phyloP scores from a whole-genome alignment of 805 yeast species.

The Metschnikowia henanensis region DNA sequence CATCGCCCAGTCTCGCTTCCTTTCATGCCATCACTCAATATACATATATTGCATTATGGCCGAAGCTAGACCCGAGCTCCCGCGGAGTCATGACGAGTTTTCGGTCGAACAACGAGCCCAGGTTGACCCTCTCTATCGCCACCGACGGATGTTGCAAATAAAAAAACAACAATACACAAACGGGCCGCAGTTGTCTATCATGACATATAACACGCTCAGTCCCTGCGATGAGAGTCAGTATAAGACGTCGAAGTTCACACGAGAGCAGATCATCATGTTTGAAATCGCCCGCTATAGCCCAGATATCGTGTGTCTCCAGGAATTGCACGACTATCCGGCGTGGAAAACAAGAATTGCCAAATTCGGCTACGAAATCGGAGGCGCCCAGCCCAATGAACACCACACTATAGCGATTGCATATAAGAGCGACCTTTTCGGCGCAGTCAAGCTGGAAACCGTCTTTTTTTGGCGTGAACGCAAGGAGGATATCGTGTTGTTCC shows the following conservation, averaged over 20 bases:
- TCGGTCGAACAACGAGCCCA: no score
- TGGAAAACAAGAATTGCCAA: constrained; percentile 1
- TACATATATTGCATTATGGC: no score
- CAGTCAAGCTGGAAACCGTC: neutral
- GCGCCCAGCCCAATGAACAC: neutral
- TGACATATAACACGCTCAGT: constrained; percentile 5
- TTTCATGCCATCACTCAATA: no score
- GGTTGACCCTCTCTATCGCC: neutral
- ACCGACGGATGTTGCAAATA: constrained; percentile 6
- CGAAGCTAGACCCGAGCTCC: no score
- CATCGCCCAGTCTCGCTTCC: no score
- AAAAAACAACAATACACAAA: neutral
- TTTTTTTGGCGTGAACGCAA: neutral
- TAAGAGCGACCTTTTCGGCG: constrained; percentile 3
- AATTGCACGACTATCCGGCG: neutral
- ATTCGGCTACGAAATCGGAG: constrained; percentile 1
- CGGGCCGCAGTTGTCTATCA: constrained; percentile 9
- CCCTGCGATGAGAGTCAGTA: constrained; percentile 1
- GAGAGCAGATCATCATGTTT: constrained; percentile 1
- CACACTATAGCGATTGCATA: constrained; percentile 5
- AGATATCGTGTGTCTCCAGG: constrained; percentile 10
- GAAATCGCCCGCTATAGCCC: constrained; percentile 8
- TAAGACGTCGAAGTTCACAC: neutral
- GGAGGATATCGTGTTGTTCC: neutral
- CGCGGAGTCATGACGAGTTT: no score